phyloP scores from a whole-genome alignment of 148 eudicot genomes.

The Spergularia marina region DNA sequence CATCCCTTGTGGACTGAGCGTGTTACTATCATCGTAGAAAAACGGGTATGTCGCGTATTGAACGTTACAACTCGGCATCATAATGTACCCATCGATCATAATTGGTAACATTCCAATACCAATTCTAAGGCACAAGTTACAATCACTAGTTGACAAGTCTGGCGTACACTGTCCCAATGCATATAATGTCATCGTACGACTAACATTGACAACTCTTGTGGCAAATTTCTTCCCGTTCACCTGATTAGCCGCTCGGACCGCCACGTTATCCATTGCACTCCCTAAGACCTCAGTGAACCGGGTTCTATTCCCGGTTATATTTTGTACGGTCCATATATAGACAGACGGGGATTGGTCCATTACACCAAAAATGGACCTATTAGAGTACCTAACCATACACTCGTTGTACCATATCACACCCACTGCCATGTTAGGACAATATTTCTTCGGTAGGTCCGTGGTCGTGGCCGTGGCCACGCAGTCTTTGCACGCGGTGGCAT shows the following conservation, averaged over 20 bases:
- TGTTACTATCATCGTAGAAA: not conserved
- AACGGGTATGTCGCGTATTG: constrained; percentile 13
- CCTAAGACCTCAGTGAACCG: not conserved
- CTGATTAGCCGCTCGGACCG: constrained; percentile 6
- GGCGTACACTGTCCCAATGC: constrained; percentile 25
- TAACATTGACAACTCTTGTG: not conserved
- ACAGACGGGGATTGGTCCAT: not conserved
- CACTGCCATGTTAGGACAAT: constrained; percentile 22
- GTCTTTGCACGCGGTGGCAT: constrained; percentile 16
- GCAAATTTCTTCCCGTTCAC: constrained; percentile 13
- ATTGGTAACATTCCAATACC: not conserved
- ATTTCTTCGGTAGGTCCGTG: constrained; percentile 10
- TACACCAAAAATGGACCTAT: constrained; percentile 7
- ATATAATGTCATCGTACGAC: not conserved
- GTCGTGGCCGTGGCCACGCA: constrained; percentile 33
- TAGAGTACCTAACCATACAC: constrained; percentile 42
- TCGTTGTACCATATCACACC: constrained; percentile 32
- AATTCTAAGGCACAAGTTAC: constrained; percentile 10
- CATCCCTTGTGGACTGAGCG: not conserved
- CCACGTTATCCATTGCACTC: not conserved
- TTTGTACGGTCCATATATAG: not conserved
- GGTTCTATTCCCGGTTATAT: constrained; percentile 9
- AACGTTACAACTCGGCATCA: constrained; percentile 28
- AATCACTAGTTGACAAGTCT: constrained; percentile 10
- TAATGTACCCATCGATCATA: constrained; percentile 16